phyloP scores from a whole-genome alignment of 768 basidiomycete species.

The Rhodosporidiobolus odoratus region DNA sequence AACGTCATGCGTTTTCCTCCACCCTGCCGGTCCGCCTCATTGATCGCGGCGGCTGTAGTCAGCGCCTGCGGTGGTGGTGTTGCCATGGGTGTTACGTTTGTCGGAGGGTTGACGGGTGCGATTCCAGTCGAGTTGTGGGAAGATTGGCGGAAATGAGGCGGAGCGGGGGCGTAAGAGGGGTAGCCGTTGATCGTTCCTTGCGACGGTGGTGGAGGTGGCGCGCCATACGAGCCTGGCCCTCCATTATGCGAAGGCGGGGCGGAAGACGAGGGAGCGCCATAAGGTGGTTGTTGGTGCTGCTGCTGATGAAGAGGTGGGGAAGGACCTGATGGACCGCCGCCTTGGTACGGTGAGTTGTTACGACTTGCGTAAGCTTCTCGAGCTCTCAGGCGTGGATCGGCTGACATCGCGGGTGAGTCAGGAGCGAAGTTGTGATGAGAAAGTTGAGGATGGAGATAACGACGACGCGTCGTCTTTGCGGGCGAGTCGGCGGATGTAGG shows the following conservation, averaged over 20 bases:
- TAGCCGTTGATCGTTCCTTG: too few relatives aligned
- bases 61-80: conserved; percentile 11
- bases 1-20: conserved; percentile 53
- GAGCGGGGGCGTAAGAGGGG: neutral
- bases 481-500: too few relatives aligned
- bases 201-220: too few relatives aligned
- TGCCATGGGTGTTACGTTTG: conserved; percentile 6
- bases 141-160: neutral
- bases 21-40: neutral
- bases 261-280: too few relatives aligned
- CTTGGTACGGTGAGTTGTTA: neutral
- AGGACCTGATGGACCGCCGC: neutral
- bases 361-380: conserved; percentile 17
- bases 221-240: too few relatives aligned
- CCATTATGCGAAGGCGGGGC: too few relatives aligned
- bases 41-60: neutral
- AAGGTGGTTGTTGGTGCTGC: too few relatives aligned
- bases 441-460: neutral
- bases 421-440: neutral
- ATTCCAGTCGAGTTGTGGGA: neutral
- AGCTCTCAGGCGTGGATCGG: conserved; percentile 17
- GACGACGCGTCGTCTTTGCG: too few relatives aligned
- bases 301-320: neutral
- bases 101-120: conserved; percentile 2
- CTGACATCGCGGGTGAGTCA: conserved; percentile 8